Percentiles rank a stretch among this genome's conserved stretches.
These are phyloP conservation scores for Fusarium musae DNA, from an alignment of 2,329 filamentous ascomycete species.

Conservation along the genomic window DNA sequence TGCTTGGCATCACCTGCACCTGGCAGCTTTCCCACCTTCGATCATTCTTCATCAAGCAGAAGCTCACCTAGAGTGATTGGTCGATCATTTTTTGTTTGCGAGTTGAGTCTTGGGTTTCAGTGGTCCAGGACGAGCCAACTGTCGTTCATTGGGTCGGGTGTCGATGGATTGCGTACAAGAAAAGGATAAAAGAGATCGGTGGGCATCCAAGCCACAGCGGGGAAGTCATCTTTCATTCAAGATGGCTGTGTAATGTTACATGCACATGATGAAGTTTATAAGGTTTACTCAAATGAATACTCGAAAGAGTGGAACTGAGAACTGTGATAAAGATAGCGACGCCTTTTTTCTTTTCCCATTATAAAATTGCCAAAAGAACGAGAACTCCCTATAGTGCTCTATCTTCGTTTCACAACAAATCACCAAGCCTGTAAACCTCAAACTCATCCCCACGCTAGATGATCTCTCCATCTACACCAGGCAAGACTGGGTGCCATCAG, in stretches of 20 bases:
- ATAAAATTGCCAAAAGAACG: slow-evolving; percentile 46
- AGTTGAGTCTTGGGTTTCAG: slow-evolving; percentile 10
- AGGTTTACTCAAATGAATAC: slow-evolving; percentile 22
- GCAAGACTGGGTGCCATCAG: slow-evolving; percentile 27
- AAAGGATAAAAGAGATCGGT: slow-evolving; percentile 19
- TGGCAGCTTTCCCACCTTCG: slow-evolving; percentile 97
- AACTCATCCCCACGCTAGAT: slow-evolving; percentile 42
- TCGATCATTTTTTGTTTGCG: neutral
- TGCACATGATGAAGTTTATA: slow-evolving; percentile 37
- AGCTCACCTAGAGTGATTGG: slow-evolving; percentile 77
- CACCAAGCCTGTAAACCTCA: slow-evolving; percentile 36
- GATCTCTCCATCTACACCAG: slow-evolving; percentile 29
- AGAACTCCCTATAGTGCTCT: slow-evolving; percentile 49
- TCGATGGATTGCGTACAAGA: slow-evolving; percentile 17
- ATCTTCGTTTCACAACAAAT: slow-evolving; percentile 47
- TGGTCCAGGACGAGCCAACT: neutral
- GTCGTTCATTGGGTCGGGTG: slow-evolving; percentile 12
- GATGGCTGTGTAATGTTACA: slow-evolving; percentile 40
- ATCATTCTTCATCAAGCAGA: slow-evolving; percentile 99
- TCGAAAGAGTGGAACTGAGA: neutral
- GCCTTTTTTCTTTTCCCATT: slow-evolving; percentile 50
- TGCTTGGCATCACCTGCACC: slow-evolving; percentile 88
- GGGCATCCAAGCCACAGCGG: slow-evolving; percentile 20
- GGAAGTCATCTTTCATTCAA: neutral
- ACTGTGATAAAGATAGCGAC: slow-evolving; percentile 36